These are phyloP conservation scores for Brasilioporus rufonigricans DNA, from an alignment of 768 basidiomycete species.

Conservation along the genomic window DNA sequence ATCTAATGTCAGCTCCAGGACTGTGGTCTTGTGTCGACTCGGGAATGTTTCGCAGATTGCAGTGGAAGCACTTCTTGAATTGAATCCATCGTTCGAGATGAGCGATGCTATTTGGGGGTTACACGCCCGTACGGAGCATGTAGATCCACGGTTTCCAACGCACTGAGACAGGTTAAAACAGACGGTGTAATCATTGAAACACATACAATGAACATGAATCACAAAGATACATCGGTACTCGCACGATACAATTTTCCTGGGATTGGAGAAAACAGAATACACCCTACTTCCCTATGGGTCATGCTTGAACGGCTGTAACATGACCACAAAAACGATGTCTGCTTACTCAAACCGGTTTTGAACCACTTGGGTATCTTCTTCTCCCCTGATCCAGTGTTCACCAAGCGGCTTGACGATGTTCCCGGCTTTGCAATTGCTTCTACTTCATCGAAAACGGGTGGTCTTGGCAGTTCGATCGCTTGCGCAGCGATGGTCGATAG, in stretches of 20 bases:
- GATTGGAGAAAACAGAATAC: constrained; percentile 31
- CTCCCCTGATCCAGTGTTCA: constrained; percentile 26
- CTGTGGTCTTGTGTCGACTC: constrained; percentile 74
- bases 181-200: not conserved
- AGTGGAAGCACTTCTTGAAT: constrained; percentile 44
- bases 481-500: constrained; percentile 50
- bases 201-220: constrained; percentile 5
- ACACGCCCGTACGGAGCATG: constrained; percentile 69
- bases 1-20: constrained; percentile 20
- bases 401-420: constrained; percentile 9
- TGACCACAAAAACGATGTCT: not conserved
- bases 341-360: constrained; percentile 62
- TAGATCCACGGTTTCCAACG: constrained; percentile 76
- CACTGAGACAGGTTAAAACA: constrained; percentile 48
- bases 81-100: constrained; percentile 33
- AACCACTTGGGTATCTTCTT: constrained; percentile 81
- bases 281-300: constrained; percentile 21
- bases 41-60: constrained; percentile 96
- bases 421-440: constrained; percentile 6
- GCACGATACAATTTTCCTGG: constrained; percentile 7
- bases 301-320: not conserved
- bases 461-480: constrained; percentile 66
- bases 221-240: constrained; percentile 3
- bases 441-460: constrained; percentile 38
- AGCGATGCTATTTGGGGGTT: constrained; percentile 82